Evolutionary conservation across 371 early-diverging fungal species (phyloP).

Genomic region (Mortierella sp.): DNA sequence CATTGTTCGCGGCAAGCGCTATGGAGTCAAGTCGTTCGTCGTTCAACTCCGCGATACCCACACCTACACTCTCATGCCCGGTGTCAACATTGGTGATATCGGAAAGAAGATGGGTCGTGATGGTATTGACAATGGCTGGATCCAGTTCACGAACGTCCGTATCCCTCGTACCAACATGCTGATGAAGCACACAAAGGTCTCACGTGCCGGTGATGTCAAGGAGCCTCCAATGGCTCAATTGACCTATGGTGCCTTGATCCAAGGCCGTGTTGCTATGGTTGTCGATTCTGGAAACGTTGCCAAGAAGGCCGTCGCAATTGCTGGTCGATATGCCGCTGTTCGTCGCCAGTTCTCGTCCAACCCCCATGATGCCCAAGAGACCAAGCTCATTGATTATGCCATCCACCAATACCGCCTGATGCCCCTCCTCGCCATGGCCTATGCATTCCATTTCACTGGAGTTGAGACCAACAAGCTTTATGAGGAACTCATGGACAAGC

Average conservation of each 20-base stretch:
- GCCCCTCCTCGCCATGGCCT: slow-evolving; percentile 90
- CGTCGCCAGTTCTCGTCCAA: slow-evolving; percentile 85
- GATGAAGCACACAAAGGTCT: slow-evolving; percentile 94
- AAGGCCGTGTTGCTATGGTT: slow-evolving; percentile 93
- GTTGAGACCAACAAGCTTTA: slow-evolving; percentile 84
- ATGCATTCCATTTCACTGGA: slow-evolving; percentile 93
- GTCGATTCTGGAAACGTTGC: slow-evolving; percentile 87
- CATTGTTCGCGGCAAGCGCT: slow-evolving; percentile 77
- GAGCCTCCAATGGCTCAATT: slow-evolving; percentile 76
- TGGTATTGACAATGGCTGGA: slow-evolving; percentile 88
- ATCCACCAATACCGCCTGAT: slow-evolving; percentile 93
- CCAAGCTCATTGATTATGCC: slow-evolving; percentile 90
- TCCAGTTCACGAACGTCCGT: slow-evolving; percentile 84
- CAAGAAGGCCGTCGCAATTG: slow-evolving; percentile 92
- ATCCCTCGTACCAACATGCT: slow-evolving; percentile 86
- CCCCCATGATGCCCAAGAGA: slow-evolving; percentile 68
- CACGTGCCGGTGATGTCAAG: slow-evolving; percentile 76
- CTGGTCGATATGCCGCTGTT: slow-evolving; percentile 90
- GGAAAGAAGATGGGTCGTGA: slow-evolving; percentile 86
- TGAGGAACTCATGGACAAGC: slow-evolving; percentile 76
- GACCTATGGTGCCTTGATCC: slow-evolving; percentile 89
- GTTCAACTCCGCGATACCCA: slow-evolving; percentile 73
- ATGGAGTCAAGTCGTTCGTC: slow-evolving; percentile 83
- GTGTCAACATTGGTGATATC: slow-evolving; percentile 76
- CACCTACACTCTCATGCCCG: slow-evolving; percentile 66